phyloP scores from a whole-genome alignment of 2,329 filamentous ascomycete species.

The Fulvia fulva region DNA sequence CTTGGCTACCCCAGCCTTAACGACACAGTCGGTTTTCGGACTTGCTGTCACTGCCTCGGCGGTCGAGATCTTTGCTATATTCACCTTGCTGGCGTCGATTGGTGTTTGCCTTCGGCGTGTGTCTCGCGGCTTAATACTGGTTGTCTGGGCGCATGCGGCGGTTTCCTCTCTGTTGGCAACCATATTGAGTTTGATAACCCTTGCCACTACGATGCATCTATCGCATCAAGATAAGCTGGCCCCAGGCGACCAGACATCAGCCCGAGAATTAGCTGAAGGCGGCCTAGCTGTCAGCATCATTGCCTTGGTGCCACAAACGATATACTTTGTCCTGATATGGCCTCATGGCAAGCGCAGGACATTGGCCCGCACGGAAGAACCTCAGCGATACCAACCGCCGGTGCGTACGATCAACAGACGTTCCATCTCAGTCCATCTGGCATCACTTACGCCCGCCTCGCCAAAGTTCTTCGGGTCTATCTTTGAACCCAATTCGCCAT shows the following conservation, averaged over 20 bases:
- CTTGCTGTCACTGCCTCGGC: constrained; percentile 19
- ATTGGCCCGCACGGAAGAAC: neutral
- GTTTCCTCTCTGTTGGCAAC: constrained; percentile 12
- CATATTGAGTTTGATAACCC: constrained; percentile 14
- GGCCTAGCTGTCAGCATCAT: constrained; percentile 28
- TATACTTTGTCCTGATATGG: constrained; percentile 26
- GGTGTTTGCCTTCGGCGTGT: constrained; percentile 16
- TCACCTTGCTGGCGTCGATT: constrained; percentile 14
- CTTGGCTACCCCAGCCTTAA: constrained; percentile 17
- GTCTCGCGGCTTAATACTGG: constrained; percentile 10
- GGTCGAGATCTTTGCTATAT: constrained; percentile 22
- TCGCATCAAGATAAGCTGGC: neutral
- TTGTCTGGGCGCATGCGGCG: constrained; percentile 13
- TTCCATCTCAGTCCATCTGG: constrained; percentile 22
- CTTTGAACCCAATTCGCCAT: constrained; percentile 20
- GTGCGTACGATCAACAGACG: constrained; percentile 14
- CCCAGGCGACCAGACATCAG: neutral
- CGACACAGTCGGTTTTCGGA: constrained; percentile 8
- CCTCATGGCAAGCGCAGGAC: constrained; percentile 2
- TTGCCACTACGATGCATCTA: constrained; percentile 6
- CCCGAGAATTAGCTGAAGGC: constrained; percentile 18
- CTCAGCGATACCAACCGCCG: constrained; percentile 10
- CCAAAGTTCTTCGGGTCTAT: constrained; percentile 19
- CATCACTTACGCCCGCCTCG: constrained; percentile 22
- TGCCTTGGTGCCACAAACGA: constrained; percentile 22